Percentiles rank a stretch among this genome's conserved stretches.
These are phyloP conservation scores for Hemerocallis citrina DNA, from an alignment of 106 monocot species.

Conservation along the genomic window DNA sequence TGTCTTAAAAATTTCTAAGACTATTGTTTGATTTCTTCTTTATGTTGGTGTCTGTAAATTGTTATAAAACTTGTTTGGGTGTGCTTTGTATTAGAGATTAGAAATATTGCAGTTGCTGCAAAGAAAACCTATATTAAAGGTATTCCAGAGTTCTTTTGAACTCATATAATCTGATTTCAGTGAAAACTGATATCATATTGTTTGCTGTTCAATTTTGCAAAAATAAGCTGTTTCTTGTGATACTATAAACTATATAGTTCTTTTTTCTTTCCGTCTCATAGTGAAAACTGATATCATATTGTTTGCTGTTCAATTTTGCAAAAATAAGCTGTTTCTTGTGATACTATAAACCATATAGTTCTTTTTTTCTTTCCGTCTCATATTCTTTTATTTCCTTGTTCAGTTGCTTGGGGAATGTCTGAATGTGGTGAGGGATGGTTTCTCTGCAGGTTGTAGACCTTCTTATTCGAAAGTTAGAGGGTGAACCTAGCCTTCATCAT, in stretches of 20 bases:
- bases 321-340: background rate
- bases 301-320: background rate
- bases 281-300: too few species aligned
- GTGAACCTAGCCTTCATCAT: conserved; percentile 74
- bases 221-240: too few species aligned
- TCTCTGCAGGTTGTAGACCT: conserved; percentile 70
- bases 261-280: too few species aligned
- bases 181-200: background rate
- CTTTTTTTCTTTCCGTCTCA: background rate
- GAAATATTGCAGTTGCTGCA: too few species aligned
- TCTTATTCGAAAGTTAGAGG: conserved; percentile 75
- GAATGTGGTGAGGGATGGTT: background rate
- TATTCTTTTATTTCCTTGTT: background rate
- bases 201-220: too few species aligned
- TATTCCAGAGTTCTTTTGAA: background rate
- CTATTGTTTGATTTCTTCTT: too few species aligned
- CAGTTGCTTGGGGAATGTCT: background rate
- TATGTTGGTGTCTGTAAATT: too few species aligned
- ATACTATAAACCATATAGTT: background rate
- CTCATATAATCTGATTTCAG: background rate
- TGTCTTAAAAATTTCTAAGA: too few species aligned
- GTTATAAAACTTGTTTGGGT: too few species aligned
- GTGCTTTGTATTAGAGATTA: too few species aligned
- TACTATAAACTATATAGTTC: too few species aligned
- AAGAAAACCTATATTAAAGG: too few species aligned